Conservation (phyloP, 371 early-diverging fungal genomes). For the Mortierella sp. region DNA sequence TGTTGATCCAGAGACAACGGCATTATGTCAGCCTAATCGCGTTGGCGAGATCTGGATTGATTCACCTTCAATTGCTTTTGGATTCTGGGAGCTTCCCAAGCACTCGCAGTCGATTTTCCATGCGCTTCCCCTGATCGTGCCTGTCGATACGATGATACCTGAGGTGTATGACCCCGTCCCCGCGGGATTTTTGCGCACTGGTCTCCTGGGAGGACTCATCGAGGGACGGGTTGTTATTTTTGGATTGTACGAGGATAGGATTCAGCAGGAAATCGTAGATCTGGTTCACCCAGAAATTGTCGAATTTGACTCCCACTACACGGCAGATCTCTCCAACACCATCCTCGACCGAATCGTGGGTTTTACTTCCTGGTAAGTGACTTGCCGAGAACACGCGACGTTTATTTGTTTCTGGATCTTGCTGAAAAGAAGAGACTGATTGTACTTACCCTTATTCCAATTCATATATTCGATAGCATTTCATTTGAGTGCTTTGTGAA, state of each 20-base stretch:
- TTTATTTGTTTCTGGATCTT: background rate
- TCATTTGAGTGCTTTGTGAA: constrained; percentile 76
- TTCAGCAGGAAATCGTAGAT: constrained; percentile 69
- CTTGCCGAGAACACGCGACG: too few relatives aligned
- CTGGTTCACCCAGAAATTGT: constrained; percentile 61
- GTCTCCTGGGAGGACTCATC: constrained; percentile 82
- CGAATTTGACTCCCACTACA: constrained; percentile 66
- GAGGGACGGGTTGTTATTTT: constrained; percentile 80
- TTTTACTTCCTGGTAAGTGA: constrained; percentile 71
- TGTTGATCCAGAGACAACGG: constrained; percentile 85
- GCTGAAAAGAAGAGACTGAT: background rate
- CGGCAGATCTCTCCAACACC: constrained; percentile 67
- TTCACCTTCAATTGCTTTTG: constrained; percentile 80
- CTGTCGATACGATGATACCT: constrained; percentile 63
- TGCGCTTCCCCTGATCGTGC: constrained; percentile 71
- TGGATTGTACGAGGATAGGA: constrained; percentile 83
- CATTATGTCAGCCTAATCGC: constrained; percentile 79
- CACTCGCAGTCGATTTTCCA: constrained; percentile 81
- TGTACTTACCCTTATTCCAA: background rate
- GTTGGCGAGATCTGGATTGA: constrained; percentile 92
- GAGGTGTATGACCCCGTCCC: constrained; percentile 63
- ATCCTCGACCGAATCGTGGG: constrained; percentile 65
- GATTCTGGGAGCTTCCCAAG: constrained; percentile 86
- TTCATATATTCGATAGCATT: constrained; percentile 53
- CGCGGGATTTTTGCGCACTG: constrained; percentile 79